These are phyloP conservation scores for Silene noctiflora DNA, from an alignment of 179 eudicot species.

Conservation along the genomic window DNA sequence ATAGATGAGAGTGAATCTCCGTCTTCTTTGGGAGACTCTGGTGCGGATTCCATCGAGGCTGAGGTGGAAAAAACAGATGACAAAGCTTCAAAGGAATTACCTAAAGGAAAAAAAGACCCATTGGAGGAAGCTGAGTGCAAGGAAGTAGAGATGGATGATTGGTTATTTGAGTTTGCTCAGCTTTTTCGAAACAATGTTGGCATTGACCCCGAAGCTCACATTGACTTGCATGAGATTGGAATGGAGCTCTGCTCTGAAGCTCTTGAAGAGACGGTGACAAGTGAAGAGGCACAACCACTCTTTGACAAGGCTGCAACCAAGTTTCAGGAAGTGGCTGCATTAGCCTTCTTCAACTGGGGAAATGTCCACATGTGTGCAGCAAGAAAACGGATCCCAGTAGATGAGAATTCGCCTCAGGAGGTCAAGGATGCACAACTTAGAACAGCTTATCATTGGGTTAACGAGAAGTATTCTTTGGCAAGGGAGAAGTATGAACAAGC, in stretches of 20 bases:
- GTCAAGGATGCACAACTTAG: slow-evolving; percentile 62
- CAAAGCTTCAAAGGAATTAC: no score
- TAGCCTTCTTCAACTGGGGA: slow-evolving; percentile 96
- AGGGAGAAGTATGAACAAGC: slow-evolving; percentile 84
- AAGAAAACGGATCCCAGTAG: slow-evolving; percentile 74
- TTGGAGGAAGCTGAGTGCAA: slow-evolving; percentile 67
- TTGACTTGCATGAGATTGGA: slow-evolving; percentile 89
- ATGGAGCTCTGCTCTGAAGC: slow-evolving; percentile 97
- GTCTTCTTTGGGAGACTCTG: slow-evolving; percentile 54
- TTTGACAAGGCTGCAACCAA: slow-evolving; percentile 86
- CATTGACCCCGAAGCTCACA: slow-evolving; percentile 89
- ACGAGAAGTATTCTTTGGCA: slow-evolving; percentile 74
- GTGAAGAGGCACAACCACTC: slow-evolving; percentile 81
- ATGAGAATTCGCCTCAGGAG: slow-evolving; percentile 67
- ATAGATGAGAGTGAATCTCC: slow-evolving; percentile 60
- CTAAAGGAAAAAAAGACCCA: slow-evolving; percentile 46
- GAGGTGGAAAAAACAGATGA: no score
- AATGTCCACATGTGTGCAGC: slow-evolving; percentile 98
- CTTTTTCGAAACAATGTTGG: slow-evolving; percentile 82
- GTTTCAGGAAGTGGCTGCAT: slow-evolving; percentile 92
- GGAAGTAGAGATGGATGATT: slow-evolving; percentile 94
- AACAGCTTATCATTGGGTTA: slow-evolving; percentile 83
- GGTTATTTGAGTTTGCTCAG: slow-evolving; percentile 95
- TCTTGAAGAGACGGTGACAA: slow-evolving; percentile 85
- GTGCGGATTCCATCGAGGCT: slow-evolving; percentile 44